Evolutionary conservation across 305 asterid species (phyloP).

Genomic region (Salvia sclarea): DNA sequence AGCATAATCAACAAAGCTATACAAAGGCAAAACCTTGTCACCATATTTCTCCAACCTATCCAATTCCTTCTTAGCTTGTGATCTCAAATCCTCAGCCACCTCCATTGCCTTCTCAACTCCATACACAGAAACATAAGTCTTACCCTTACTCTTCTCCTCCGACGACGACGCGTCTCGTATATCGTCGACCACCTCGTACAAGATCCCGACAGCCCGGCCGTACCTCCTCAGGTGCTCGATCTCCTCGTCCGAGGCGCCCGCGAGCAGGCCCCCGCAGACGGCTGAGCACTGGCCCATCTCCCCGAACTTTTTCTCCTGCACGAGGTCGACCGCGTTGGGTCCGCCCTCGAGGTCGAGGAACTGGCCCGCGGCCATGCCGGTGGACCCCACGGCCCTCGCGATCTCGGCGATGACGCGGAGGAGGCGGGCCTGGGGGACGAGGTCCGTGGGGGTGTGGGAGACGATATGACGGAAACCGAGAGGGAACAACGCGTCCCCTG

Average conservation of each 20-base stretch:
- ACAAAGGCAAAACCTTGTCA: conserved; percentile 70
- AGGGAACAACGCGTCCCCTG: conserved; percentile 95
- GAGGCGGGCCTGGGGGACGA: conserved; percentile 69
- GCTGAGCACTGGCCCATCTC: conserved; percentile 98
- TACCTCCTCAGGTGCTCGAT: conserved; percentile 62
- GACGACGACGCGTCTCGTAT: too few species aligned
- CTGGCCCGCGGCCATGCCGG: conserved; percentile 98
- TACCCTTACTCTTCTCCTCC: conserved; percentile 50
- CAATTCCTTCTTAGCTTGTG: conserved; percentile 69
- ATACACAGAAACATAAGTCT: conserved; percentile 73
- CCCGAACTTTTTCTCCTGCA: conserved; percentile 86
- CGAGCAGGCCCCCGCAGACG: conserved; percentile 82
- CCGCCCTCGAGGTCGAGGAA: conserved; percentile 82
- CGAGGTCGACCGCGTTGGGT: conserved; percentile 67
- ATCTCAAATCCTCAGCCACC: conserved; percentile 78
- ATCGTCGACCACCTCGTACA: conserved; percentile 77
- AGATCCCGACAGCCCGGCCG: conserved; percentile 80
- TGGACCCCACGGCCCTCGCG: conserved; percentile 96
- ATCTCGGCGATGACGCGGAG: conserved; percentile 84
- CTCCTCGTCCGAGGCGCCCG: conserved; percentile 96
- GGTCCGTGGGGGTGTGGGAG: conserved; percentile 76
- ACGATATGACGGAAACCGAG: conserved; percentile 93
- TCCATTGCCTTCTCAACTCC: conserved; percentile 86
- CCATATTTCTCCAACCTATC: conserved; percentile 73
- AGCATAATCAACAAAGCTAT: conserved; percentile 90